Conservation (phyloP, 1,139 yeast genomes). For the Debaryomyces coudertii region DNA sequence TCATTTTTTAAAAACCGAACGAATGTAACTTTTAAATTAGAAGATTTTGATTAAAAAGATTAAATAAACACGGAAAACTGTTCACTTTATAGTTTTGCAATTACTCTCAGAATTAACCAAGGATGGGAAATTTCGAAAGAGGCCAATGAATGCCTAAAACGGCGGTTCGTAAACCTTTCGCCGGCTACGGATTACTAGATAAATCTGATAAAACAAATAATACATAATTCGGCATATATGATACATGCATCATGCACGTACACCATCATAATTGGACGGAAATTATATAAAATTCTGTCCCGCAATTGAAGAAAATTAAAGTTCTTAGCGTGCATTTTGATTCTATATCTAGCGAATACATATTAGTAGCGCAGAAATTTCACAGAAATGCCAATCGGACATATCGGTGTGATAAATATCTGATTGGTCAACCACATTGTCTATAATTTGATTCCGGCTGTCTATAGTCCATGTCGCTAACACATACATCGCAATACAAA, state of each 20-base stretch:
- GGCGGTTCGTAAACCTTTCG: neutral
- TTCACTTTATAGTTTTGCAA: neutral
- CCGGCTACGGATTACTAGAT: neutral
- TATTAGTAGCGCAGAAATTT: neutral
- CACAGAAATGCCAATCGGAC: neutral
- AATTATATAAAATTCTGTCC: too few species aligned
- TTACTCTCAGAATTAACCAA: neutral
- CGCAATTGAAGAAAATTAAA: too few species aligned
- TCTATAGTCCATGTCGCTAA: too few species aligned
- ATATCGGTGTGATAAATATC: neutral
- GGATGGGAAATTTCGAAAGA: neutral
- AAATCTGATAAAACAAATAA: neutral
- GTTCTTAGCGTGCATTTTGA: neutral
- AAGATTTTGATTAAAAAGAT: neutral
- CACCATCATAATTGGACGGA: too few species aligned
- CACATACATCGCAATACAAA: neutral
- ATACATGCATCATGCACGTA: neutral
- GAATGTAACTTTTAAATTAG: neutral
- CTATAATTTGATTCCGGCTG: too few species aligned
- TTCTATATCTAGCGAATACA: neutral
- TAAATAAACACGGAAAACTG: neutral
- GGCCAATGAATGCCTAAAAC: neutral
- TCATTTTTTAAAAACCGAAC: slow-evolving; percentile 6
- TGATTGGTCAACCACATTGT: too few species aligned
- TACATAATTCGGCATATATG: neutral